A percentile compares a stretch with the other conserved stretches of the same genome.
phyloP scores from a whole-genome alignment of 371 early-diverging fungal genomes.

The Rhizomucor pusillus region DNA sequence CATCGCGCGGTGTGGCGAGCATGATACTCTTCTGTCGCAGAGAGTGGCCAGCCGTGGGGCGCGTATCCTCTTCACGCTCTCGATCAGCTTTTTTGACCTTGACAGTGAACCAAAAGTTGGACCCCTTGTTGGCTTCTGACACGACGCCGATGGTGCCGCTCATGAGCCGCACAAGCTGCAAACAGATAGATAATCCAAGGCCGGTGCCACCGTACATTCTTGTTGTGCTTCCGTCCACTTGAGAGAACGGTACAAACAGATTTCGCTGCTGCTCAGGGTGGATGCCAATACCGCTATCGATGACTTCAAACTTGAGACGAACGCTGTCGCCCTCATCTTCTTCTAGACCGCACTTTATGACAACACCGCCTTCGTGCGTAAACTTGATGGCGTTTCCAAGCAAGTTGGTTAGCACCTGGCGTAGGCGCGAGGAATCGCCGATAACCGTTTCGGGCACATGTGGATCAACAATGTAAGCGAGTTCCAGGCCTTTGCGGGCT shows the following conservation, averaged over 20 bases:
- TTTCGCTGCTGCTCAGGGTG: slow-evolving; percentile 46
- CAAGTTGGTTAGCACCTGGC: slow-evolving; percentile 44
- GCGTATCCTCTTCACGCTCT: slow-evolving; percentile 12
- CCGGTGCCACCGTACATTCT: slow-evolving; percentile 66
- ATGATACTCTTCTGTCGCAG: slow-evolving; percentile 29
- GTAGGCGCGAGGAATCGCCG: slow-evolving; percentile 43
- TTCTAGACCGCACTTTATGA: slow-evolving; percentile 43
- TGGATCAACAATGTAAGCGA: slow-evolving; percentile 47
- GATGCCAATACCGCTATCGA: slow-evolving; percentile 67
- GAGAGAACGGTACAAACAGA: slow-evolving; percentile 62
- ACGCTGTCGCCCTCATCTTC: slow-evolving; percentile 17
- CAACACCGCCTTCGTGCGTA: slow-evolving; percentile 57
- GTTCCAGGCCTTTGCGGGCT: slow-evolving; percentile 47
- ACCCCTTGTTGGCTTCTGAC: slow-evolving; percentile 49
- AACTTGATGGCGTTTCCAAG: slow-evolving; percentile 70
- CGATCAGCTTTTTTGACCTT: slow-evolving; percentile 28
- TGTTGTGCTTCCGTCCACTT: slow-evolving; percentile 60
- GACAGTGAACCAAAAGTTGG: slow-evolving; percentile 59
- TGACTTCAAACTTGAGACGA: slow-evolving; percentile 48
- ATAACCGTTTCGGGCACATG: slow-evolving; percentile 43
- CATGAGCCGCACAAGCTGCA: slow-evolving; percentile 58
- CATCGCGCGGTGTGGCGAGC: slow-evolving; percentile 32
- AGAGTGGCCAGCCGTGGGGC: slow-evolving; percentile 13
- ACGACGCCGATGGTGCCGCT: slow-evolving; percentile 52
- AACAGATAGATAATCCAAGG: slow-evolving; percentile 59